Evolutionary conservation across 495 filamentous ascomycete genomes (phyloP), one percentile per base, ranked within the genome.

Genomic region (Friedmanniomyces endolithicus): DNA sequence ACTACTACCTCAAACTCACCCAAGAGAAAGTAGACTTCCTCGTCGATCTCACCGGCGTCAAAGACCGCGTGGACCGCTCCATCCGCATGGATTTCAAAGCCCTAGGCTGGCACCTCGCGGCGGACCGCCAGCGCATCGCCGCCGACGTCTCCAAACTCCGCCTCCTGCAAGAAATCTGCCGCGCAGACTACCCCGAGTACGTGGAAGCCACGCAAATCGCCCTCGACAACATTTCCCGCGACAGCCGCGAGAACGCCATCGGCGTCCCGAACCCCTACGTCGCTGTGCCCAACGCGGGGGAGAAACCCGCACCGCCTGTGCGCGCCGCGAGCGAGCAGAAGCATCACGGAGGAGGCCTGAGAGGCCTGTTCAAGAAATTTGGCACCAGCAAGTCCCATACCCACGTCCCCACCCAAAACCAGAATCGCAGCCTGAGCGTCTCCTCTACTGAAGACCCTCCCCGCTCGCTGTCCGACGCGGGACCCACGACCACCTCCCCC

Each of bases 11-110:
- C 20, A 27, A 33, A 19, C 56, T 56, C 22, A 61, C 63, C 25
- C 52, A 59, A 39, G 48, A 52, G 17, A 58, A 65, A 39, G 63
- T 68, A 9, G 61, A 68, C 45, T 48, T 35, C 37, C 48, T 70
- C 33, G 59, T 70, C 40, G 48, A 53, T 6, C 48, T 70, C 11
- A 54, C 67, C 50, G 64, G 53, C 17, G 63, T 65, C 25, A 57
- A 64, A 39, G 65, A 65, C 22, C 50, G 61, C 20, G 64, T 70
- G 17, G 67, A 68, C 44, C 39, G 60, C 1, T 66, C 55, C 11
- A 64, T 70, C 61, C 58, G 59, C 24, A 61, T 61, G 24, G 67
- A 70, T 48, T 65, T 70, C 25, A 57, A 55, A 19, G 56, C 57
- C 7, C 56, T 70, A 40, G 67, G 65, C 4, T 70, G 67, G 67